phyloP scores from a whole-genome alignment of 1,284 basidiomycete genomes.

The Cutaneotrichosporon arboriforme region DNA sequence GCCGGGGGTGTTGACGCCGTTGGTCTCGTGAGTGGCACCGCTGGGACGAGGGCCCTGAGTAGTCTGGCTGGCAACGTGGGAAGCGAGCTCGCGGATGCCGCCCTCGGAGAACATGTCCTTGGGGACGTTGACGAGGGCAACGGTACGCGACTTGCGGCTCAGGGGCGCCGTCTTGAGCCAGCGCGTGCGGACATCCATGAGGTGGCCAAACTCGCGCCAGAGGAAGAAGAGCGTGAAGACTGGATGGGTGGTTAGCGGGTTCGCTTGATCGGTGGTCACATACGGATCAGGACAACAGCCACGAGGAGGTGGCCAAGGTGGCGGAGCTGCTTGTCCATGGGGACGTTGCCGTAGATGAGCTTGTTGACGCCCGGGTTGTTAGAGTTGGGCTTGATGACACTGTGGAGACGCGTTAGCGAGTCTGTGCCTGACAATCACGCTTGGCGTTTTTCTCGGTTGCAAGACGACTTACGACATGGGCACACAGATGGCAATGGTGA shows the following conservation, averaged over 20 bases:
- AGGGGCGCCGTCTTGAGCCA: constrained; percentile 74
- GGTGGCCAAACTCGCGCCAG: constrained; percentile 71
- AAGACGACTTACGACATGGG: constrained; percentile 31
- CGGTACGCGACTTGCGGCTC: constrained; percentile 75
- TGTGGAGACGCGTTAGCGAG: not conserved
- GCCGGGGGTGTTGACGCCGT: constrained; percentile 62
- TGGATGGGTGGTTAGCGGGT: constrained; percentile 41
- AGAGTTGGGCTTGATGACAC: constrained; percentile 33
- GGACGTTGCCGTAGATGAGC: constrained; percentile 78
- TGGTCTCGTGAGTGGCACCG: constrained; percentile 28
- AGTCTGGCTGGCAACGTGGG: constrained; percentile 17
- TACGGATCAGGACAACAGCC: constrained; percentile 68
- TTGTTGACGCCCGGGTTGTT: constrained; percentile 61
- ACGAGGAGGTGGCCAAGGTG: constrained; percentile 72
- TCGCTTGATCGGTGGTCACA: constrained; percentile 46
- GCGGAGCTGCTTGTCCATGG: constrained; percentile 53
- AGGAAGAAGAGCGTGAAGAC: constrained; percentile 82
- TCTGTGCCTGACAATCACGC: too few relatives aligned
- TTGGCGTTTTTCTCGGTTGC: too few relatives aligned
- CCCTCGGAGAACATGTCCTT: constrained; percentile 58
- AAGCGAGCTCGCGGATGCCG: constrained; percentile 56
- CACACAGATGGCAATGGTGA: constrained; percentile 51
- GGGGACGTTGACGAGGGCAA: constrained; percentile 87
- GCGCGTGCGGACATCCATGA: constrained; percentile 72
- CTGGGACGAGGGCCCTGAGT: constrained; percentile 22